Evolutionary conservation across 2,329 filamentous ascomycete species (phyloP).

Genomic region (Aspergillus sp.): DNA sequence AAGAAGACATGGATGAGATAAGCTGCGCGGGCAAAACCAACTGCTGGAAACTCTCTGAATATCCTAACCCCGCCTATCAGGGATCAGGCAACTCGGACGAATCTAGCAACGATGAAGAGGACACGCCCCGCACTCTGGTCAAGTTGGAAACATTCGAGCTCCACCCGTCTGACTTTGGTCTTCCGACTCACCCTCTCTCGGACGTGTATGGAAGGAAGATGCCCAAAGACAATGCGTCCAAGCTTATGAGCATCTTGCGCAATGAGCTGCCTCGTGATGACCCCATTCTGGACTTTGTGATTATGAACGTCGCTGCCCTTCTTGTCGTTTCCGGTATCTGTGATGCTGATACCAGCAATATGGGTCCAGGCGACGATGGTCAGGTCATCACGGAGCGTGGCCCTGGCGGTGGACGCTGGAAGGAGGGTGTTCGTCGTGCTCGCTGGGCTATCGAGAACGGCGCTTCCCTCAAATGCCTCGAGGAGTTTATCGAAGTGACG

Average conservation of each 20-base stretch:
- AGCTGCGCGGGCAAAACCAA: slow-evolving; percentile 82
- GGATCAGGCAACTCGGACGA: slow-evolving; percentile 31
- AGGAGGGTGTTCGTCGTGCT: slow-evolving; percentile 82
- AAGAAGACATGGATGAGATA: slow-evolving; percentile 92
- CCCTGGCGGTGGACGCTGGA: slow-evolving; percentile 84
- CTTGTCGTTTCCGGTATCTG: slow-evolving; percentile 81
- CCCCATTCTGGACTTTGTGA: slow-evolving; percentile 84
- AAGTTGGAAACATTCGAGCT: slow-evolving; percentile 71
- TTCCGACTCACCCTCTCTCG: slow-evolving; percentile 64
- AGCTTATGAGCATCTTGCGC: slow-evolving; percentile 68
- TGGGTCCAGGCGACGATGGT: slow-evolving; percentile 75
- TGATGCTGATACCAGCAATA: slow-evolving; percentile 70
- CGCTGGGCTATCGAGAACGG: slow-evolving; percentile 84
- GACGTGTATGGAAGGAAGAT: slow-evolving; percentile 79
- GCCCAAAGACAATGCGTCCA: slow-evolving; percentile 78
- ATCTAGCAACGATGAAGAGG: slow-evolving; percentile 34
- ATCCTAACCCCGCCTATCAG: slow-evolving; percentile 40
- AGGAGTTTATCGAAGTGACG: slow-evolving; percentile 74
- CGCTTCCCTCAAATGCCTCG: slow-evolving; percentile 75
- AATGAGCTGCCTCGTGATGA: slow-evolving; percentile 68
- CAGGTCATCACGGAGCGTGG: slow-evolving; percentile 74
- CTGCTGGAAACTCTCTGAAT: slow-evolving; percentile 71
- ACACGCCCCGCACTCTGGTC: slow-evolving; percentile 38
- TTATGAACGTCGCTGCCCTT: slow-evolving; percentile 87
- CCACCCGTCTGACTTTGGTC: slow-evolving; percentile 77